Conservation (phyloP, 768 basidiomycete genomes). For the Mycena pura region DNA sequence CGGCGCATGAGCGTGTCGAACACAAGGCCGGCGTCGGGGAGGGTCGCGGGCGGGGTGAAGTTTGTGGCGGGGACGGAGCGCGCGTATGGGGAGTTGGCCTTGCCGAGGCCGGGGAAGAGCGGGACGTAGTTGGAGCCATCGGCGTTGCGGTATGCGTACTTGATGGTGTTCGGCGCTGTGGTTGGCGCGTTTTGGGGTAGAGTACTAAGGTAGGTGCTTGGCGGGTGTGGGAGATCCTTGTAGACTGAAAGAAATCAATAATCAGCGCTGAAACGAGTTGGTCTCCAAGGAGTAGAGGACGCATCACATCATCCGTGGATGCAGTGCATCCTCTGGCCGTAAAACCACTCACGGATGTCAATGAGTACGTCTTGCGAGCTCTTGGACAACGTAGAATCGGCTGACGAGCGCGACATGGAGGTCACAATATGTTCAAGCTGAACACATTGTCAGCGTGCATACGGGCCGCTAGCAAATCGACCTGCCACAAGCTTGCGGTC, state of each 20-base stretch:
- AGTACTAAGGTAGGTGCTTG: conserved; percentile 54
- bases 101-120: conserved; percentile 59
- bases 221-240: conserved; percentile 83
- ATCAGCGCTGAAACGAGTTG: conserved; percentile 22
- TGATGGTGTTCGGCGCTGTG: conserved; percentile 29
- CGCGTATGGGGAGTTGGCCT: conserved; percentile 71
- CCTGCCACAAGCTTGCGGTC: conserved; percentile 68
- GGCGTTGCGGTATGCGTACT: conserved; percentile 62
- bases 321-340: too few species aligned
- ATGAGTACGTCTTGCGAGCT: conserved; percentile 60
- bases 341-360: conserved; percentile 53
- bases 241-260: conserved; percentile 55
- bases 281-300: background rate
- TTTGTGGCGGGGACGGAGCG: conserved; percentile 64
- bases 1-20: conserved; percentile 74
- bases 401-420: conserved; percentile 59
- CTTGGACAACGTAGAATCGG: conserved; percentile 35
- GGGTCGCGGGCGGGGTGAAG: conserved; percentile 46
- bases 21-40: conserved; percentile 71
- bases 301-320: too few species aligned
- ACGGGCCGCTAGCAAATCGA: conserved; percentile 8
- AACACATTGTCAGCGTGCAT: conserved; percentile 9
- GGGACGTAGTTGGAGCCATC: conserved; percentile 70
- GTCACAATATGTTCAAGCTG: conserved; percentile 70
- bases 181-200: conserved; percentile 23